Percentiles rank a stretch among this genome's conserved stretches.
Conservation (phyloP, 257 asterid species). For the Lycium ferocissimum region DNA sequence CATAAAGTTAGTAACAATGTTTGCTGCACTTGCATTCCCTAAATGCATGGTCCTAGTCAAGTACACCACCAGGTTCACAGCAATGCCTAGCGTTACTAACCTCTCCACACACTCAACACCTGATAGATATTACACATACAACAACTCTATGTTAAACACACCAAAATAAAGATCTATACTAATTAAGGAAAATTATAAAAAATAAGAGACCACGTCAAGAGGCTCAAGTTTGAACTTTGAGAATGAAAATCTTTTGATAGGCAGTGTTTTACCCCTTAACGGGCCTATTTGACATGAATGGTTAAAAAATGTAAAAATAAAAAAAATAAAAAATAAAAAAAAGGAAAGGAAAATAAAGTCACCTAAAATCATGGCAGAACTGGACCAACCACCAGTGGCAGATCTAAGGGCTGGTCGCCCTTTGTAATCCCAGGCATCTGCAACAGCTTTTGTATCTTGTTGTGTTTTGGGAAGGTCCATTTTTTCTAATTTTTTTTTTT, state of each 20-base stretch:
- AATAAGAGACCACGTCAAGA: too few relatives aligned
- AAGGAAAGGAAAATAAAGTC: background rate
- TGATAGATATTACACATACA: conserved; percentile 19
- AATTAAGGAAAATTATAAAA: background rate
- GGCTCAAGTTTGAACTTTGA: background rate
- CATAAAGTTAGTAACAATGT: conserved; percentile 78
- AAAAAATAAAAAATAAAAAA: too few relatives aligned
- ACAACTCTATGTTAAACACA: background rate
- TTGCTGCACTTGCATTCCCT: conserved; percentile 81
- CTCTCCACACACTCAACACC: conserved; percentile 80
- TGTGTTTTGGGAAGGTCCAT: conserved; percentile 50
- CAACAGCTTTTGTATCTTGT: conserved; percentile 49
- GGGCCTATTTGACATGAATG: background rate
- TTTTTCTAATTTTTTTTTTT: background rate
- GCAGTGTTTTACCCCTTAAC: background rate
- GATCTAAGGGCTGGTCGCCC: conserved; percentile 61
- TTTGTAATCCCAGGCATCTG: conserved; percentile 74
- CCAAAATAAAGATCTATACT: background rate
- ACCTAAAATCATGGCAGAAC: conserved; percentile 75
- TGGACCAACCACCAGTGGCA: conserved; percentile 64
- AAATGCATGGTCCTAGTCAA: conserved; percentile 84
- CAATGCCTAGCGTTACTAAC: conserved; percentile 85
- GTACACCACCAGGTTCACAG: conserved; percentile 81
- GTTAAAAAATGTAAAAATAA: too few relatives aligned
- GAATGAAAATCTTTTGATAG: background rate